Evolutionary conservation across 768 basidiomycete genomes (phyloP), one percentile per base, ranked within the genome.

Genomic region (Phaeotremella skinneri): DNA sequence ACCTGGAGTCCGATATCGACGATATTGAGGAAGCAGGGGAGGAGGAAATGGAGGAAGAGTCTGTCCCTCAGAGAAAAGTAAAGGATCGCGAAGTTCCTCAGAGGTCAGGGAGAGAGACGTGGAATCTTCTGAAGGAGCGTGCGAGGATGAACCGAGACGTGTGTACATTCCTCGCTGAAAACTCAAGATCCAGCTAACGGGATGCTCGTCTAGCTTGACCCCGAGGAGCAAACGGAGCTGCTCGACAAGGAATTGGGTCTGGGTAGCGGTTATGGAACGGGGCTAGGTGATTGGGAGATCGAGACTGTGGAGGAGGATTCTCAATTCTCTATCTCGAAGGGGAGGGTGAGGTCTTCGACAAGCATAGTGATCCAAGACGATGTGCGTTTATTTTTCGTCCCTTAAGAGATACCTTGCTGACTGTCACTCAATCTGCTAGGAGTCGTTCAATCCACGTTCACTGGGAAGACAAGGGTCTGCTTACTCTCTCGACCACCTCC

Each of bases 1-100:
- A 66, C 52, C 37, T 68, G 25, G 67, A 58, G 26, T 54, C 58
- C 1, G 67, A 67, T 16, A 54, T 61, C 13, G 62, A 51, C 11
- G 29, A 59, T 30, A 51, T 55, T 14, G 53, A 64, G 11, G 65
- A 58, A 42, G 62, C 25, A 47, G 3, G 13, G 43, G 21, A 45
- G 13, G 21, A 13, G 13, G 31, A 37, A 4, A 37, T 25, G 29
- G 14, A 30, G 17, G 32, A 4, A 14, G 3, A 11, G 9, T 5
- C 30, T 4, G 13, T 17, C 31, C 4, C 30, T 37, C 30, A 52
- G 14, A 6, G 9, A 7, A 7, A 48, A 21, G 45, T n/a, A 48
- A 32, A 30, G 32, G 43, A 45, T 45, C 39, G 41, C 4, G 41
- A 48, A 30, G 17, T 6, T 21, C 56, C 16, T 3, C 14, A 6